phyloP scores from a whole-genome alignment of 2,329 filamentous ascomycete genomes.

The Zymoseptoria tritici region DNA sequence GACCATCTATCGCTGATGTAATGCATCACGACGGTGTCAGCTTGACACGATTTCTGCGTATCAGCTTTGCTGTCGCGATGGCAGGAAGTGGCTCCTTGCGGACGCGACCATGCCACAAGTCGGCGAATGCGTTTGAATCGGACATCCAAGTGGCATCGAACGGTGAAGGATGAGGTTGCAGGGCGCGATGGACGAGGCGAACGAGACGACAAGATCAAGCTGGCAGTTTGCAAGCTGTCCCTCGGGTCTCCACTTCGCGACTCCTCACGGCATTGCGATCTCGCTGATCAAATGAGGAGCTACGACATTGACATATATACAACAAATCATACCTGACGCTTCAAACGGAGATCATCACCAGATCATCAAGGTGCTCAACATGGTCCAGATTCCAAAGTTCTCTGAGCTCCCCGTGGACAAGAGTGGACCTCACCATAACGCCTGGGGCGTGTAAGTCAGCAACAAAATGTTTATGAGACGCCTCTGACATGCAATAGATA shows the following conservation, averaged over 20 bases:
- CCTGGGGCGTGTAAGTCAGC: conserved; percentile 31
- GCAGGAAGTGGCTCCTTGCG: background rate
- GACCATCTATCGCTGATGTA: background rate
- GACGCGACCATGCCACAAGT: background rate
- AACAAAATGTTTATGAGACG: background rate
- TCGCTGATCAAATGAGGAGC: background rate
- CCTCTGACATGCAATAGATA: conserved; percentile 39
- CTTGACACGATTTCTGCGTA: background rate
- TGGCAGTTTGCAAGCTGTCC: background rate
- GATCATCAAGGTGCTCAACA: conserved; percentile 7
- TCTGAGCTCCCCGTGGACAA: conserved; percentile 42
- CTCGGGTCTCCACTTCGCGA: background rate
- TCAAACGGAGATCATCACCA: background rate
- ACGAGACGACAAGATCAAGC: background rate
- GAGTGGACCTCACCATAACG: conserved; percentile 40
- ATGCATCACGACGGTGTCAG: background rate
- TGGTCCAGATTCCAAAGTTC: conserved; percentile 38
- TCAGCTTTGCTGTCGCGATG: background rate
- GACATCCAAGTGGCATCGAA: background rate
- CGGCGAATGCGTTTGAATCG: background rate
- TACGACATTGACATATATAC: background rate
- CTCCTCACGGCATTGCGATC: background rate
- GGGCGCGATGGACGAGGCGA: background rate
- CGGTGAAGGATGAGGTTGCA: background rate
- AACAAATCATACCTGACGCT: background rate